Percentiles rank a stretch among this genome's conserved stretches.
Conservation (phyloP, 176 grass and related monocot genomes). For the Miscanthus lutarioriparius region DNA sequence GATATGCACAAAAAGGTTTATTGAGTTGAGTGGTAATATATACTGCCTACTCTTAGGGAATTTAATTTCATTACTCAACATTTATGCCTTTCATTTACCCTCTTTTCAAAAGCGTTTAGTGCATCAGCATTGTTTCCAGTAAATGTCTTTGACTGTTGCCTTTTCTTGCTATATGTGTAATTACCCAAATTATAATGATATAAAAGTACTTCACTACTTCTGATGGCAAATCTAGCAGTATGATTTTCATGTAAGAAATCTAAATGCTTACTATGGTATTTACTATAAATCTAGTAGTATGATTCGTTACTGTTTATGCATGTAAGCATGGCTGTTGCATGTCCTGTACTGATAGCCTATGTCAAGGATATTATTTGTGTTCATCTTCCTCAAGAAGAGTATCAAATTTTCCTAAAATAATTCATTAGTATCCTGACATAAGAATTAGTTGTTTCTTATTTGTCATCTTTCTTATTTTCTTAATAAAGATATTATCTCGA, state of each 20-base stretch:
- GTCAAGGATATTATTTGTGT: neutral
- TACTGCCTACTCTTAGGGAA: neutral
- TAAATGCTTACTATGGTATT: neutral
- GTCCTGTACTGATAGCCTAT: neutral
- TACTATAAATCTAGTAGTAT: neutral
- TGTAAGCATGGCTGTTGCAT: neutral
- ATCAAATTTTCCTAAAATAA: neutral
- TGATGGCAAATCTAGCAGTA: neutral
- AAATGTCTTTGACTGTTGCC: neutral
- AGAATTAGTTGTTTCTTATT: neutral
- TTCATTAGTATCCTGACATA: neutral
- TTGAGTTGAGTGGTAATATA: neutral
- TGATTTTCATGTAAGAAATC: neutral
- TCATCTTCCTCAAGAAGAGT: neutral
- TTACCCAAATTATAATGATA: neutral
- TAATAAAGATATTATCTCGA: neutral
- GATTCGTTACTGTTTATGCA: neutral
- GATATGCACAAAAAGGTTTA: neutral
- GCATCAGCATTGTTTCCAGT: neutral
- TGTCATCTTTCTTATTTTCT: neutral
- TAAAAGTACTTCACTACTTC: neutral
- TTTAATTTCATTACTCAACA: neutral
- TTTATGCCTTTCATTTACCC: neutral
- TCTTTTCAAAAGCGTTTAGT: neutral
- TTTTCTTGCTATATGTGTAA: neutral